phyloP scores from a whole-genome alignment of 2,329 filamentous ascomycete species.

The Exophiala oligosperma region DNA sequence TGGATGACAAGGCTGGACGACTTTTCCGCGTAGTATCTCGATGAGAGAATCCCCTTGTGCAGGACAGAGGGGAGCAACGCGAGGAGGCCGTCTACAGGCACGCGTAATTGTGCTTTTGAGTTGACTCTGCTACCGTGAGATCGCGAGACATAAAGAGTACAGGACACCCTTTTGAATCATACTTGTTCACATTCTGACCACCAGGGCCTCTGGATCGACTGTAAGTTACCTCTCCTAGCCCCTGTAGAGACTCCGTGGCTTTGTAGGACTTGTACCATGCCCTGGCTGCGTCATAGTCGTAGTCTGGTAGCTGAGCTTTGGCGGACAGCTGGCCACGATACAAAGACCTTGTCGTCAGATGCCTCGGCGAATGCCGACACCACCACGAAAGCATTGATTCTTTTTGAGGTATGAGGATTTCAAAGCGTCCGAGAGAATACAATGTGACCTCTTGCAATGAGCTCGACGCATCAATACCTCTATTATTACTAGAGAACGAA shows the following conservation, averaged over 20 bases:
- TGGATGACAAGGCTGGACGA: conserved; percentile 60
- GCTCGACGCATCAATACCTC: not conserved
- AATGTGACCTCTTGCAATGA: too few relatives aligned
- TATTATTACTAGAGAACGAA: too few relatives aligned
- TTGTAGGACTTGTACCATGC: conserved; percentile 58
- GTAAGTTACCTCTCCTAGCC: conserved; percentile 60
- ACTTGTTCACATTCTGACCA: conserved; percentile 71
- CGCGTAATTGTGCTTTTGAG: conserved; percentile 64
- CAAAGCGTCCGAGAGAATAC: too few relatives aligned
- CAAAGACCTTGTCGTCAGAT: not conserved
- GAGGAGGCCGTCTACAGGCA: conserved; percentile 54
- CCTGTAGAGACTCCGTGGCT: conserved; percentile 55
- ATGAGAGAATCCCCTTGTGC: conserved; percentile 52
- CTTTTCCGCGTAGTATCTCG: conserved; percentile 56
- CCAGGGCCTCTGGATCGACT: conserved; percentile 65
- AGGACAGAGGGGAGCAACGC: conserved; percentile 56
- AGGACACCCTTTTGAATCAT: conserved; percentile 29
- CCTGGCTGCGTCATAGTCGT: conserved; percentile 47
- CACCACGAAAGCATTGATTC: not conserved
- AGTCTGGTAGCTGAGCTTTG: conserved; percentile 16
- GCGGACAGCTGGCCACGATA: not conserved
- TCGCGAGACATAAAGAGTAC: not conserved
- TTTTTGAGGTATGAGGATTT: too few relatives aligned
- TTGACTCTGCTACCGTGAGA: conserved; percentile 53
- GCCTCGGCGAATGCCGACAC: not conserved